Evolutionary conservation across 116 monocot species (phyloP).

Genomic region (Iris pallida): DNA sequence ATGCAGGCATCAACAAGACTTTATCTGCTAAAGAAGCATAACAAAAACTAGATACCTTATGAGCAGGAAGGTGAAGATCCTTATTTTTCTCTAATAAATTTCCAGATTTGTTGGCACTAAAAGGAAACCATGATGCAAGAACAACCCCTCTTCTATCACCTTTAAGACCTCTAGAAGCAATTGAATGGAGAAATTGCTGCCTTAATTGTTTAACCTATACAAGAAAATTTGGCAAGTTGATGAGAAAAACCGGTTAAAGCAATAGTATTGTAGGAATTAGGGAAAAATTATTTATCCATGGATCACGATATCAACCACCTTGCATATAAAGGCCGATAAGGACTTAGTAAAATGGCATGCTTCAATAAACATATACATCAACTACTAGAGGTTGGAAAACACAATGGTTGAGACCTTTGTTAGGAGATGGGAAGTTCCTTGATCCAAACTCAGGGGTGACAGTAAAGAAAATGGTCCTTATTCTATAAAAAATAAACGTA

Average conservation of each 20-base stretch:
- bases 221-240: background rate
- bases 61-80: constrained; percentile 70
- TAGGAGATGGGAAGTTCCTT: too few relatives aligned
- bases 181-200: constrained; percentile 50
- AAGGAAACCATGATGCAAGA: constrained; percentile 61
- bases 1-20: constrained; percentile 2
- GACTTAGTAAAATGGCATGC: background rate
- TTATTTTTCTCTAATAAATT: constrained; percentile 71
- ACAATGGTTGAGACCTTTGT: too few relatives aligned
- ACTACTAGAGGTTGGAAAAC: background rate
- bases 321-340: background rate
- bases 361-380: background rate
- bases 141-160: constrained; percentile 69
- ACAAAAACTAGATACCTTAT: constrained; percentile 33
- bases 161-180: constrained; percentile 57
- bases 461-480: background rate
- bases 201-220: constrained; percentile 47
- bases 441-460: background rate
- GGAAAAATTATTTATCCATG: too few relatives aligned
- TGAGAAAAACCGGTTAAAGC: background rate
- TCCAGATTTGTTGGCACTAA: constrained; percentile 66
- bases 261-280: too few relatives aligned
- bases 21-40: background rate
- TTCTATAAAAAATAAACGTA: background rate
- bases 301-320: background rate